Conservation (phyloP, 2,329 filamentous ascomycete species). For the Claviceps purpurea region DNA sequence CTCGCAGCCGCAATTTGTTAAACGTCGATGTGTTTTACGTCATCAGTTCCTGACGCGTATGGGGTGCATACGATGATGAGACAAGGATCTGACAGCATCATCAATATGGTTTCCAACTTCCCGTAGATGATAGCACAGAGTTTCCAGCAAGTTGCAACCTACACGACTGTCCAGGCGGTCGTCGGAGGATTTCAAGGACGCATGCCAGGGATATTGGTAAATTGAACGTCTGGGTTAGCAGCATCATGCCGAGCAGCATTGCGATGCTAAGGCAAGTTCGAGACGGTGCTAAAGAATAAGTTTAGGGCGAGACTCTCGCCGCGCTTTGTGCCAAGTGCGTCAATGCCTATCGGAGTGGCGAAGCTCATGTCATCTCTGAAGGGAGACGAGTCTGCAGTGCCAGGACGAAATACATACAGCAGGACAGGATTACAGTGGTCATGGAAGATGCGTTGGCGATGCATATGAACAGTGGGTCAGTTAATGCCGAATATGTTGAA, state of each 20-base stretch:
- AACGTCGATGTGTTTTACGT: constrained; percentile 25
- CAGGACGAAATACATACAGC: constrained; percentile 27
- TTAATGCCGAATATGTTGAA: background rate
- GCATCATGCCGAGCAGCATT: constrained; percentile 30
- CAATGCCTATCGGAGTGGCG: constrained; percentile 30
- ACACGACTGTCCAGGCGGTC: constrained; percentile 39
- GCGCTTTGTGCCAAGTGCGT: constrained; percentile 29
- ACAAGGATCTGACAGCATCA: constrained; percentile 31
- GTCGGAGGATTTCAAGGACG: constrained; percentile 41
- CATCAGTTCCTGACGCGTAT: constrained; percentile 52
- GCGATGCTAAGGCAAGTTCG: constrained; percentile 21
- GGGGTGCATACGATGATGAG: constrained; percentile 45
- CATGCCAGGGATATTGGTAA: constrained; percentile 38
- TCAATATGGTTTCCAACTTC: constrained; percentile 34
- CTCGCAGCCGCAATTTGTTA: constrained; percentile 25
- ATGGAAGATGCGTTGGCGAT: constrained; percentile 19
- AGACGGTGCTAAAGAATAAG: constrained; percentile 20
- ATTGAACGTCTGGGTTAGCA: too few species aligned
- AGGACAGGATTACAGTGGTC: constrained; percentile 6
- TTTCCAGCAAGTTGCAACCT: constrained; percentile 31
- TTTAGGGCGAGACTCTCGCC: constrained; percentile 22
- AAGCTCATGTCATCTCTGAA: constrained; percentile 24
- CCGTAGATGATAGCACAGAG: constrained; percentile 26
- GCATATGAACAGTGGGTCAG: background rate
- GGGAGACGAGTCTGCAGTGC: constrained; percentile 16